Conservation (phyloP, 495 filamentous ascomycete genomes). For the Penicillium simplicissimum region DNA sequence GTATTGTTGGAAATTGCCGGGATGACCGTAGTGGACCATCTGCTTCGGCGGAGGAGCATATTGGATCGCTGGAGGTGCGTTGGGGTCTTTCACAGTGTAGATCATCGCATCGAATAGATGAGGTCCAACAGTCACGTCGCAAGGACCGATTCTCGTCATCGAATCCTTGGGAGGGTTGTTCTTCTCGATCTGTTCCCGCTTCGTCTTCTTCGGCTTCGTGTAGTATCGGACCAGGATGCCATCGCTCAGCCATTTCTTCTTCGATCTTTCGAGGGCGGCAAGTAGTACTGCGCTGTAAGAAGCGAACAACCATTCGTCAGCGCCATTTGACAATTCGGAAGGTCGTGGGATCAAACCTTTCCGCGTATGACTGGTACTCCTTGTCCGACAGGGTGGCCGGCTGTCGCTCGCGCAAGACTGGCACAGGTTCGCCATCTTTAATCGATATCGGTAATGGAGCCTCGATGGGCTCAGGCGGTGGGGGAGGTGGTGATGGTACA, state of each 20-base stretch:
- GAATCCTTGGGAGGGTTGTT: slow-evolving; percentile 83
- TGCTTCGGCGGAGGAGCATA: slow-evolving; percentile 55
- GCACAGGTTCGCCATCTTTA: slow-evolving; percentile 68
- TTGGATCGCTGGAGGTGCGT: slow-evolving; percentile 49
- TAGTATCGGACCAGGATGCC: slow-evolving; percentile 92
- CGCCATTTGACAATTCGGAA: not conserved
- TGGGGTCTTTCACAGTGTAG: slow-evolving; percentile 77
- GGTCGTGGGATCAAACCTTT: slow-evolving; percentile 59
- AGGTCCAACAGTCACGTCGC: slow-evolving; percentile 83
- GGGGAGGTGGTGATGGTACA: slow-evolving; percentile 25
- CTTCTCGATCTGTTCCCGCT: slow-evolving; percentile 65
- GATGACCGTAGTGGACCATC: slow-evolving; percentile 71
- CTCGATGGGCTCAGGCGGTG: slow-evolving; percentile 40
- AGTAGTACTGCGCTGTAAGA: slow-evolving; percentile 73
- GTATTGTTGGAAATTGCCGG: slow-evolving; percentile 52
- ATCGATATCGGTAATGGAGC: slow-evolving; percentile 64
- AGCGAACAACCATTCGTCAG: not conserved
- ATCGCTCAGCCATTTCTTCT: slow-evolving; percentile 84
- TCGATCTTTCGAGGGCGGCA: slow-evolving; percentile 80
- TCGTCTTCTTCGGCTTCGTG: slow-evolving; percentile 84
- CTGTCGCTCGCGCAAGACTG: slow-evolving; percentile 71
- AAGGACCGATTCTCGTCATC: slow-evolving; percentile 80
- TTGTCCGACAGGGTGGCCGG: slow-evolving; percentile 58
- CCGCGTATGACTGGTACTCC: slow-evolving; percentile 79
- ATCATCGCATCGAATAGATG: slow-evolving; percentile 88